Evolutionary conservation across 768 basidiomycete species (phyloP), one percentile per base, ranked within the genome.

Genomic region (Podaxis sp.): DNA sequence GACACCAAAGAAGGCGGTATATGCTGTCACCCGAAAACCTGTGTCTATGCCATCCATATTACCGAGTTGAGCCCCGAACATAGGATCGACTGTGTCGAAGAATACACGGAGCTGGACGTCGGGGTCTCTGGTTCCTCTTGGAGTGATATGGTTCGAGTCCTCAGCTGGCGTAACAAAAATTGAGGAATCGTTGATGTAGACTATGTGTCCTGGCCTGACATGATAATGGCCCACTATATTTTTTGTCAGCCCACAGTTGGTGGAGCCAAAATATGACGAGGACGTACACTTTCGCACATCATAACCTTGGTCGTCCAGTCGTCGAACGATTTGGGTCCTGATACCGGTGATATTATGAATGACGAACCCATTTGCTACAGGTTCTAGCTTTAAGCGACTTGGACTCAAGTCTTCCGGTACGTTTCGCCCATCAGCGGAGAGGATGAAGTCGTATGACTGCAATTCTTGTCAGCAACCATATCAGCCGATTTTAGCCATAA

Each of bases 281-380:
- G 20, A 73, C 89, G 70, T 67, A 95, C 95, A 77, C 78, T 87
- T 92, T 37, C 89, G 83, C 58, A 98, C 82, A 67, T 96, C 92
- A 67, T 94, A 96, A 7, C 95, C 95, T 67, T 81, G 87, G 12
- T 89, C 88, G 67, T 96, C 95, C 58, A 95, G 72, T 28, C 93
- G 82, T 69, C 85, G 89, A 24, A 92, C 87, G 20, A 96, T 87
- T 64, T 87, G 87, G 1, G 87, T 82, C 40, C 91, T 84, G 52
- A 97, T 82, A 5, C 94, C 95, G 2, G 88, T 83, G 8, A 94
- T 78, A 69, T 95, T 89, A 56, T 88, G 82, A 33, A 96, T 74
- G 50, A 94, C 75, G 69, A 85, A 93, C 1, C 95, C 95, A 70
- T 88, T 85, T 3, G 79, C 66, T 28, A 87, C 81, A 30, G 81